These are phyloP conservation scores for Eucalyptus leucophloia DNA, from an alignment of 345 rosid species.

Conservation along the genomic window DNA sequence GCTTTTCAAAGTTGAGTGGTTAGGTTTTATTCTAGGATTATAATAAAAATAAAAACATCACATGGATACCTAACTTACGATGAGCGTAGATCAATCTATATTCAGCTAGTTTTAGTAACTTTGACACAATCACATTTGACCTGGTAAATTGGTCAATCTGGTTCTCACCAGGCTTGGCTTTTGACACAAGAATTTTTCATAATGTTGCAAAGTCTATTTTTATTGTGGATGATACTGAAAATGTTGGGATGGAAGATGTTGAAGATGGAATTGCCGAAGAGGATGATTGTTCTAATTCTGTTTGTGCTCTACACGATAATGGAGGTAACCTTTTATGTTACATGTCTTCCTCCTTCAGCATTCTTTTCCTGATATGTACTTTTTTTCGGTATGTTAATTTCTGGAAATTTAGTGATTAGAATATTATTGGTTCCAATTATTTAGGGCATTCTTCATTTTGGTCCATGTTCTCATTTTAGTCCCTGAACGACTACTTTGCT, in stretches of 20 bases:
- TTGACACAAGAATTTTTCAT: slow-evolving; percentile 11
- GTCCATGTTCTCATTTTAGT: neutral
- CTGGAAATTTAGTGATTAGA: neutral
- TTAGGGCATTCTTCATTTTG: neutral
- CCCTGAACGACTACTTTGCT: neutral
- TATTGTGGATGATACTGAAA: slow-evolving; percentile 50
- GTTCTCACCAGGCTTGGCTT: neutral
- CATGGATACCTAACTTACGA: neutral
- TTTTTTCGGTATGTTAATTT: neutral
- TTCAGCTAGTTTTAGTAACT: neutral
- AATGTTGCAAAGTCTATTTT: slow-evolving; percentile 17
- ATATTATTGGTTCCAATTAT: neutral
- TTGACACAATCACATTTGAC: neutral
- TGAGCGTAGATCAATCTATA: neutral
- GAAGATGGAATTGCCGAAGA: slow-evolving; percentile 29
- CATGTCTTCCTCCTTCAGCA: neutral
- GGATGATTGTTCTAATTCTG: slow-evolving; percentile 43
- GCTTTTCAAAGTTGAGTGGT: too few species aligned
- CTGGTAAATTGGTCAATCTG: neutral
- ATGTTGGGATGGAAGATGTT: slow-evolving; percentile 13
- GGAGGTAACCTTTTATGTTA: slow-evolving; percentile 76
- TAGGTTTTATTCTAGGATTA: too few species aligned
- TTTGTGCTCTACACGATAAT: slow-evolving; percentile 78
- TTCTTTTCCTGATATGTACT: neutral
- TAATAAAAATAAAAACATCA: too few species aligned